Percentiles rank a stretch among this genome's conserved stretches.
phyloP scores from a whole-genome alignment of 1,284 basidiomycete species.

The Mixia osmundae region DNA sequence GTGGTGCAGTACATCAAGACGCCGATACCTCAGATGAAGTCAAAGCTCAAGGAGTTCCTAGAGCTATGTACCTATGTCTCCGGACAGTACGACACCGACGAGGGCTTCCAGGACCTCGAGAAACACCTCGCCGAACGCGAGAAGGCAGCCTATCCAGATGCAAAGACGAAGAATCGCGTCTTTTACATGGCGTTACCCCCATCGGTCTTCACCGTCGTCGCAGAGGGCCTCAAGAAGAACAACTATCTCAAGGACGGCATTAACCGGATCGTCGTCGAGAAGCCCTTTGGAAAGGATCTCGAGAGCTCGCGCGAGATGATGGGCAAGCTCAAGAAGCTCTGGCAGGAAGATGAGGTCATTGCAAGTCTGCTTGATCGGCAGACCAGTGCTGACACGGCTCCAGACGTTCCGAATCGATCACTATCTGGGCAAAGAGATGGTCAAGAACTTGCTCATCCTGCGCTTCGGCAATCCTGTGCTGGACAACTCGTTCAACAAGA shows the following conservation, averaged over 20 bases:
- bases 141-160: conserved; percentile 7
- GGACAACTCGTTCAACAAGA: conserved; percentile 72
- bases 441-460: conserved; percentile 83
- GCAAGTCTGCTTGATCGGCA: background rate
- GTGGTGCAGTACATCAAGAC: conserved; percentile 62
- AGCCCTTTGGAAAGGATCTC: conserved; percentile 86
- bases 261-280: conserved; percentile 85
- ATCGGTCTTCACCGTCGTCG: conserved; percentile 71
- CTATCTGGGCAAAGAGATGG: conserved; percentile 96
- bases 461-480: conserved; percentile 81
- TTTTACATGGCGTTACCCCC: conserved; percentile 63
- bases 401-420: conserved; percentile 88
- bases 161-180: conserved; percentile 21
- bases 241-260: conserved; percentile 47
- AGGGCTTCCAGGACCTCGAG: conserved; percentile 51
- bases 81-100: conserved; percentile 63
- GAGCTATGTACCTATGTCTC: conserved; percentile 50
- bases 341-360: conserved; percentile 56
- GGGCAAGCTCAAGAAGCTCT: conserved; percentile 51
- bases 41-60: conserved; percentile 59
- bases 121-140: conserved; percentile 56
- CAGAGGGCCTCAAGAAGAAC: conserved; percentile 52
- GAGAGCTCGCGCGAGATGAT: conserved; percentile 64
- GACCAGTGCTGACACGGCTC: background rate
- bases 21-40: conserved; percentile 27